These are phyloP conservation scores for Ceratocystis colombiana DNA, from an alignment of 2,329 filamentous ascomycete species.

Conservation along the genomic window DNA sequence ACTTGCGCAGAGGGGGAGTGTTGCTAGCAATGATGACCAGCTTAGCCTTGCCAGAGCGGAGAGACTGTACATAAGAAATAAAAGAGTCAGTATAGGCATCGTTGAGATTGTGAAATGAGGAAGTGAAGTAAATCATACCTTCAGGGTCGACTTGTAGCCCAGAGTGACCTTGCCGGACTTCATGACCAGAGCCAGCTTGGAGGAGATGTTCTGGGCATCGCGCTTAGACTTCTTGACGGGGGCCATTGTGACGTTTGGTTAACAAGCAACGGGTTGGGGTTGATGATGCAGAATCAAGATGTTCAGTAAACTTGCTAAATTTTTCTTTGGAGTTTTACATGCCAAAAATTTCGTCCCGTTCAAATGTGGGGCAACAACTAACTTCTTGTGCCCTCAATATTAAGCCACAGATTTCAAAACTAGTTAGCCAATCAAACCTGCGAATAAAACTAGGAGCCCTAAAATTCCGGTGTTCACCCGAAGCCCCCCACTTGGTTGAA, in stretches of 20 bases:
- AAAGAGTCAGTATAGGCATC: constrained; percentile 41
- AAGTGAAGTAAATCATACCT: constrained; percentile 25
- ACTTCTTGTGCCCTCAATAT: constrained; percentile 17
- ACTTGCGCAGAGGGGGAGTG: constrained; percentile 95
- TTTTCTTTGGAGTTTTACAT: constrained; percentile 2
- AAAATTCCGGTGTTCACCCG: constrained; percentile 34
- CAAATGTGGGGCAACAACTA: constrained; percentile 19
- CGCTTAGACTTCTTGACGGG: constrained; percentile 73
- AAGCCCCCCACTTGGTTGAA: constrained; percentile 19
- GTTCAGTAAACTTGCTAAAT: not conserved
- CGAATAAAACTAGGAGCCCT: constrained; percentile 31
- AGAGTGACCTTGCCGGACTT: constrained; percentile 70
- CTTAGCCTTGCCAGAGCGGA: constrained; percentile 96
- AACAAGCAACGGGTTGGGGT: constrained; percentile 26
- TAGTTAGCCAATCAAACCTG: constrained; percentile 29
- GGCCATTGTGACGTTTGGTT: constrained; percentile 50
- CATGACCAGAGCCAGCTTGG: constrained; percentile 52
- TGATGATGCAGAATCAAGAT: constrained; percentile 31
- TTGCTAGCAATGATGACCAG: constrained; percentile 89
- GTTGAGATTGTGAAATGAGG: constrained; percentile 28
- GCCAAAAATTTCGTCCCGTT: constrained; percentile 16
- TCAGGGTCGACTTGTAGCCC: constrained; percentile 62
- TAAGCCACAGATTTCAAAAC: constrained; percentile 26
- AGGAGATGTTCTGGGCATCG: constrained; percentile 65
- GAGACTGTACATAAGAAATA: constrained; percentile 44